A percentile compares a stretch with the other conserved stretches of the same genome.
phyloP scores from a whole-genome alignment of 164 flowering plant genomes.

The Magnolia changhungtana region DNA sequence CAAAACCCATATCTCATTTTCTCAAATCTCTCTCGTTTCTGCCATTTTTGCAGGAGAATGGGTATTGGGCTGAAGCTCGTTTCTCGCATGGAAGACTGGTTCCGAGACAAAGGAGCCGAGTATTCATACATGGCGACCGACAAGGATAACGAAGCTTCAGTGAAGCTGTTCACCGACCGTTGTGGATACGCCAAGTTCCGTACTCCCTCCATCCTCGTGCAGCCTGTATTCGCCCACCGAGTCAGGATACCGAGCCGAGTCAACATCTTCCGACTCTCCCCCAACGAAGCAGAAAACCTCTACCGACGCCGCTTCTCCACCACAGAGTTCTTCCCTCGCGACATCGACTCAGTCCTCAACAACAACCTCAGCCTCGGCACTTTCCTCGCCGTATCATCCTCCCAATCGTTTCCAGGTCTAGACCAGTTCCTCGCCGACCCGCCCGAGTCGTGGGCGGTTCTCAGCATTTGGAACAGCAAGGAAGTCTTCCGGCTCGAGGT shows the following conservation, averaged over 20 bases:
- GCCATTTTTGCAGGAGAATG: slow-evolving; percentile 54
- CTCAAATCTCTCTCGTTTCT: neutral
- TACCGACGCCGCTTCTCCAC: slow-evolving; percentile 76
- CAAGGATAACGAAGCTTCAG: slow-evolving; percentile 73
- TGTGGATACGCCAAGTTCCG: slow-evolving; percentile 88
- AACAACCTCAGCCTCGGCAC: slow-evolving; percentile 80
- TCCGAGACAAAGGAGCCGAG: slow-evolving; percentile 73
- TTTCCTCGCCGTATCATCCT: slow-evolving; percentile 62
- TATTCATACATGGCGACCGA: slow-evolving; percentile 95
- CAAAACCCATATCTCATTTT: neutral
- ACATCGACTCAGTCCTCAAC: slow-evolving; percentile 68
- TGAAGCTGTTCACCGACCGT: slow-evolving; percentile 71
- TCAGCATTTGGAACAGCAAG: slow-evolving; percentile 78
- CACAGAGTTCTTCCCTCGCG: slow-evolving; percentile 93
- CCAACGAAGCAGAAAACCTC: slow-evolving; percentile 66
- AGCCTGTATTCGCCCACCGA: slow-evolving; percentile 88
- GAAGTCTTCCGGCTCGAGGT: slow-evolving; percentile 70
- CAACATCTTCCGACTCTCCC: slow-evolving; percentile 42
- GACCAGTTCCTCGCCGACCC: slow-evolving; percentile 49
- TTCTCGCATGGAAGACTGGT: slow-evolving; percentile 65
- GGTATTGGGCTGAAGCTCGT: slow-evolving; percentile 80
- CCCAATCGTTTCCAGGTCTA: slow-evolving; percentile 39
- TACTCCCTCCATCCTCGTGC: slow-evolving; percentile 76
- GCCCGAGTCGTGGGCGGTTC: slow-evolving; percentile 86
- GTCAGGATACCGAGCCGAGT: slow-evolving; percentile 34